Conservation (phyloP, 2,329 filamentous ascomycete genomes). For the Claviceps maximensis region DNA sequence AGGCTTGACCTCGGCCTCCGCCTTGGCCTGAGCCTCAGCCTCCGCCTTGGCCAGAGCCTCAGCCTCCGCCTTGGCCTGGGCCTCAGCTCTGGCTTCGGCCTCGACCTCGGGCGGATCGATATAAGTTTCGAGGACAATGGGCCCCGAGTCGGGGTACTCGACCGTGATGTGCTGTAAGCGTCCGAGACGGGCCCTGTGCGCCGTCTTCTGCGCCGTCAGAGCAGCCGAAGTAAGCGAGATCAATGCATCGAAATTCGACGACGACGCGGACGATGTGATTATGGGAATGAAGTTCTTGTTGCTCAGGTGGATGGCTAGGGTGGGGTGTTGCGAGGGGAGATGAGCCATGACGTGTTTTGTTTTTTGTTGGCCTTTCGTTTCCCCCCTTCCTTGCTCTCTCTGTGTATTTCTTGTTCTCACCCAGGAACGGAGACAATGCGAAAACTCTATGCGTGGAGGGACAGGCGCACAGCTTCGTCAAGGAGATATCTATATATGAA, state of each 20-base stretch:
- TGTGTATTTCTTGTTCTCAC: not conserved
- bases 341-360: slow-evolving; percentile 18
- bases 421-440: no score
- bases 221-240: slow-evolving; percentile 38
- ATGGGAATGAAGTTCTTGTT: slow-evolving; percentile 44
- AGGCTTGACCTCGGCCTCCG: no score
- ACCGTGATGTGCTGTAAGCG: slow-evolving; percentile 43
- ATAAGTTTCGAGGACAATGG: slow-evolving; percentile 32
- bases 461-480: no score
- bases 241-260: slow-evolving; percentile 34
- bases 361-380: not conserved
- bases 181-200: slow-evolving; percentile 39
- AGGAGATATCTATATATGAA: no score
- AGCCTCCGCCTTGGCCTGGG: no score
- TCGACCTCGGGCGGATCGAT: slow-evolving; percentile 29
- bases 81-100: no score
- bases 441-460: no score
- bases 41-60: no score
- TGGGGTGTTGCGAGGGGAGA: slow-evolving; percentile 34
- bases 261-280: slow-evolving; percentile 36
- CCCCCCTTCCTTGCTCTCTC: not conserved
- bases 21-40: no score
- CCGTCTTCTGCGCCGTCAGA: slow-evolving; percentile 38
- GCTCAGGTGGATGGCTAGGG: slow-evolving; percentile 41
- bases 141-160: slow-evolving; percentile 34